Base-by-base conservation (phyloP, 768 basidiomycete genomes). In the Pleurotus pulmonarius region DNA sequence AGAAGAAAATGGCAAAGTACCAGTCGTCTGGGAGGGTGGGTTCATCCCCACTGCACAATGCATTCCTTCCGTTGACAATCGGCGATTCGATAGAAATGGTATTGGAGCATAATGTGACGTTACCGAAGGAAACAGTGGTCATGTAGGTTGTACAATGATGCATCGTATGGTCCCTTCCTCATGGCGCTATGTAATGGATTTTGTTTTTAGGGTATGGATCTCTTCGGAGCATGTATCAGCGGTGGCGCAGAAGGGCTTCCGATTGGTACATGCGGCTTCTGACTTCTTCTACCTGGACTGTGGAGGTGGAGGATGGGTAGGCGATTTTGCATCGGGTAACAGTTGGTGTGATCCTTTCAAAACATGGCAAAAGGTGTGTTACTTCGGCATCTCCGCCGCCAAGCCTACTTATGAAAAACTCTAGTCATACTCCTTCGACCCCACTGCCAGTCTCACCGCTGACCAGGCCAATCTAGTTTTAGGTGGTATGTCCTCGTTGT, bases 201-300 rank as follows among this genome's bases (percentile, higher is more conserved):
- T 22, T 22, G 16, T 41, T 16, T 54, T 16, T 54, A 85, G 85
- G 70, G 83, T 90, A 18, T 92, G 90, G 88, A 86, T 85, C 41
- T 83, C 86, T 0, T 86, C 86, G 0, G 69, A 69, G 15, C 71
- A 90, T 63, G 88, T 79, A 6, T 75, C 73, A 0, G 71, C 77
- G 0, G 88, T 90, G 4, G 82, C 82, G 0, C 70, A 78, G 25
- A 82, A 83, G 60, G 86, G 85, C 0, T 82, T 75, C 72, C 70
- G 75, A 43, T 63, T 93, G 44, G 71, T 94, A 3, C 88, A 91
- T 55, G 81, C 85, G 1, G 77, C 88, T 0, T 85, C 83, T 5
- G 83, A 92, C 64, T 88, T 82, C 69, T 91, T 92, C 73, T 92
- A 92, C 69, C 81, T 92, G 76, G 89, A 91, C 62, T 90, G 87